These are phyloP conservation scores for Penicillium sp. DNA, from an alignment of 2,329 filamentous ascomycete genomes.

Conservation along the genomic window DNA sequence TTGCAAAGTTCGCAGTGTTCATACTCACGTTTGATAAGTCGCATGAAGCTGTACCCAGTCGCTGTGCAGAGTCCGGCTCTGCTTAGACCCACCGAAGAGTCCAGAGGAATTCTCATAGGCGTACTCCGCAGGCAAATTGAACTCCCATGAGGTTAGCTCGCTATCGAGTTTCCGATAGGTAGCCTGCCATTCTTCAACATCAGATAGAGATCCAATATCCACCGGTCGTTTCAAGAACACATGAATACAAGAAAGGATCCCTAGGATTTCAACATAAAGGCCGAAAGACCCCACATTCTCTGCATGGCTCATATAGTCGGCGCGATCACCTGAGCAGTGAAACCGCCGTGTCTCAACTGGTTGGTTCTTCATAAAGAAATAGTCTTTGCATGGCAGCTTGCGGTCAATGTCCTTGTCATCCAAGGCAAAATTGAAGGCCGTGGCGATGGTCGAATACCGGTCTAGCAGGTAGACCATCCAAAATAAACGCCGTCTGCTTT, in stretches of 20 bases:
- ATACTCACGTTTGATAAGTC: constrained; percentile 77
- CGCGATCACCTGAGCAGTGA: constrained; percentile 49
- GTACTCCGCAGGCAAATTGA: constrained; percentile 76
- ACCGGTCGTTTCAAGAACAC: constrained; percentile 84
- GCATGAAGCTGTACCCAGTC: constrained; percentile 90
- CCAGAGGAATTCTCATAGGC: constrained; percentile 70
- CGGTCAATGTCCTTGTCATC: constrained; percentile 88
- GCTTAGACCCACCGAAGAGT: constrained; percentile 64
- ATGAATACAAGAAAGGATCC: constrained; percentile 83
- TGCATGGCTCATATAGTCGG: constrained; percentile 66
- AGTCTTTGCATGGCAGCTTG: constrained; percentile 79
- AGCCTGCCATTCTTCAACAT: constrained; percentile 86
- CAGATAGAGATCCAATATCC: constrained; percentile 76
- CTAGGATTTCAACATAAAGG: constrained; percentile 85
- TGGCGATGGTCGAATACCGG: constrained; percentile 84
- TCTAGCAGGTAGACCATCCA: constrained; percentile 95
- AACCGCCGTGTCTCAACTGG: constrained; percentile 85
- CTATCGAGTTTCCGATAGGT: constrained; percentile 82
- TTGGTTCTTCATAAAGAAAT: constrained; percentile 79
- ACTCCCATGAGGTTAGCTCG: constrained; percentile 77
- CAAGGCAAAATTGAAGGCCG: constrained; percentile 86
- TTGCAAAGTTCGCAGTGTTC: too few species aligned
- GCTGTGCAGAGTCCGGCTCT: constrained; percentile 69
- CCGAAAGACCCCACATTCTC: constrained; percentile 85
- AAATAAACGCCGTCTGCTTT: constrained; percentile 77